Conservation (phyloP, 2,329 filamentous ascomycete species). For the Ilyonectria sp. region DNA sequence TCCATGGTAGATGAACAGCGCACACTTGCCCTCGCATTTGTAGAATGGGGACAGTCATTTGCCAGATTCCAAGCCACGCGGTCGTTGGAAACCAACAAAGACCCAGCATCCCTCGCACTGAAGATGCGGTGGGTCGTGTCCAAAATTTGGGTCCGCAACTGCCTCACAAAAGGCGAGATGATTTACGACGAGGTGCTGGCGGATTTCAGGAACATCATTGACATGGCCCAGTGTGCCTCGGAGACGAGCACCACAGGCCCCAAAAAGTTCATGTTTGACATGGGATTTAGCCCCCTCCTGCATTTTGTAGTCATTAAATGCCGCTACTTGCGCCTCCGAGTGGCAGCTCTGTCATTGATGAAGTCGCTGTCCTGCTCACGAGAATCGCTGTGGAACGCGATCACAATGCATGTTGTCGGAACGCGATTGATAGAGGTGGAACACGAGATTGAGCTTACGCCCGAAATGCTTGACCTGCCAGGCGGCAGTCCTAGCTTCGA, state of each 20-base stretch:
- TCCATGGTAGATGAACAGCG: slow-evolving; percentile 44
- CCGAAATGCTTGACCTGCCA: slow-evolving; percentile 19
- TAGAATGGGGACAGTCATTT: slow-evolving; percentile 52
- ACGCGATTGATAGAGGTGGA: slow-evolving; percentile 57
- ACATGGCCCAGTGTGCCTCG: slow-evolving; percentile 41
- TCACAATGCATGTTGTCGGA: slow-evolving; percentile 50
- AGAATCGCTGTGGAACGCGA: slow-evolving; percentile 57
- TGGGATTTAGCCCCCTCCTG: slow-evolving; percentile 57
- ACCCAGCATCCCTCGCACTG: slow-evolving; percentile 41
- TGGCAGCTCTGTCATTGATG: slow-evolving; percentile 53
- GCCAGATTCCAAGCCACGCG: slow-evolving; percentile 22
- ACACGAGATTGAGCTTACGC: slow-evolving; percentile 51
- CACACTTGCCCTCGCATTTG: slow-evolving; percentile 40
- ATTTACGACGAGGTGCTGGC: slow-evolving; percentile 52
- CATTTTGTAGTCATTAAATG: slow-evolving; percentile 58
- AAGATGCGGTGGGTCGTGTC: slow-evolving; percentile 51
- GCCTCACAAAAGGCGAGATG: slow-evolving; percentile 51
- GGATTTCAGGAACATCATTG: slow-evolving; percentile 51
- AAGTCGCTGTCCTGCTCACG: slow-evolving; percentile 47
- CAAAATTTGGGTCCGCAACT: slow-evolving; percentile 53
- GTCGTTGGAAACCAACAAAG: slow-evolving; percentile 13
- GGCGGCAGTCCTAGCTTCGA: slow-evolving; percentile 5
- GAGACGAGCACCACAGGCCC: slow-evolving; percentile 5
- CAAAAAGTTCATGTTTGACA: slow-evolving; percentile 59
- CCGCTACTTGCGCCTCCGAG: slow-evolving; percentile 53